Evolutionary conservation across 2,329 filamentous ascomycete genomes (phyloP).

Genomic region (Xylariaceae sp.): DNA sequence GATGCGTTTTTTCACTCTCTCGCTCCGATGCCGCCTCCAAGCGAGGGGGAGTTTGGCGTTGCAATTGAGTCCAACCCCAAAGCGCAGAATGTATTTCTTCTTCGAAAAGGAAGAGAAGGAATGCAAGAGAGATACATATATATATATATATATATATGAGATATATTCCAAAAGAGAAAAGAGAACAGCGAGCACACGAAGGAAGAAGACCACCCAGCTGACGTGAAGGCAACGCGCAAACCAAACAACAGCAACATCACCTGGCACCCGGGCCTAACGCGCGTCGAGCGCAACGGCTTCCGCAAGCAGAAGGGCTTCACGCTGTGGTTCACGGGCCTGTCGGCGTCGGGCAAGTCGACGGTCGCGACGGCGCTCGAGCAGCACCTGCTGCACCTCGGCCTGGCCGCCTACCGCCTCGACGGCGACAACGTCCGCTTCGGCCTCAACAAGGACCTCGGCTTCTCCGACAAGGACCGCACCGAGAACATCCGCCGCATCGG

Average conservation of each 20-base stretch:
- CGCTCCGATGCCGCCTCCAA: too few relatives aligned
- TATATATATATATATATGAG: neutral
- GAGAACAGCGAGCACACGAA: neutral
- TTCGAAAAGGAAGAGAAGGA: too few relatives aligned
- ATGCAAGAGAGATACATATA: too few relatives aligned
- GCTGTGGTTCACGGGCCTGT: constrained; percentile 96
- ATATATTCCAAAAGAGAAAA: neutral
- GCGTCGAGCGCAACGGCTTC: constrained; percentile 63
- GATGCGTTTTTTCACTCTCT: neutral
- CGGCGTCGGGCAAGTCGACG: constrained; percentile 93
- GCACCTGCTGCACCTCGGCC: constrained; percentile 79
- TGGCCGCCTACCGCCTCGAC: constrained; percentile 86
- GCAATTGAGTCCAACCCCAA: too few relatives aligned
- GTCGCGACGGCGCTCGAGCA: constrained; percentile 95
- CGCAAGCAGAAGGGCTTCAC: constrained; percentile 87
- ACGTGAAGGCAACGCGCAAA: too few relatives aligned
- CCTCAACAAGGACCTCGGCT: constrained; percentile 94
- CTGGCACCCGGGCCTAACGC: constrained; percentile 77
- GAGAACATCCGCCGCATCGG: constrained; percentile 97
- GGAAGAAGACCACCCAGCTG: neutral
- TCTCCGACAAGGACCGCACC: constrained; percentile 85
- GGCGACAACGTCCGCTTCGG: constrained; percentile 98
- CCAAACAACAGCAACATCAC: constrained; percentile 69
- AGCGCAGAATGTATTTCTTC: too few relatives aligned
- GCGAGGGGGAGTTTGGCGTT: too few relatives aligned